Evolutionary conservation across 768 basidiomycete species (phyloP).

Genomic region (Collybia mongolica): DNA sequence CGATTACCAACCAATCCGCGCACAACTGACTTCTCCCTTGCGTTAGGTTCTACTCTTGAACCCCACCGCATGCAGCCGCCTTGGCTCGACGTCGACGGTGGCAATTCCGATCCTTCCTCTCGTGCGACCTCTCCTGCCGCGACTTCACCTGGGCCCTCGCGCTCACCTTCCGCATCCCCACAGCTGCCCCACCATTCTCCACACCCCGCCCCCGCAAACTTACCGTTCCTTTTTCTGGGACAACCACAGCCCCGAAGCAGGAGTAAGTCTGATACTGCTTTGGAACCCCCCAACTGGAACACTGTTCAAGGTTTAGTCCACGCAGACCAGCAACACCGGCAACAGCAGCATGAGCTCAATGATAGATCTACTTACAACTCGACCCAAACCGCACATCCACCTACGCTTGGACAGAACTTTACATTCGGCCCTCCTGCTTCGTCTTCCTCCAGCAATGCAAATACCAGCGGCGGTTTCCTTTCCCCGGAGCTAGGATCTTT

Average conservation of each 20-base stretch:
- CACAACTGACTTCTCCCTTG: background rate
- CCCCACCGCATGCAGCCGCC: background rate
- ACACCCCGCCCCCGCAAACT: conserved; percentile 2
- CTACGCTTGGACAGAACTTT: conserved; percentile 24
- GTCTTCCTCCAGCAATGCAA: conserved; percentile 1
- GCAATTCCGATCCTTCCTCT: conserved; percentile 14
- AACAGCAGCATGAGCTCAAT: conserved; percentile 8
- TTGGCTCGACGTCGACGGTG: conserved; percentile 12
- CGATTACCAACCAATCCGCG: background rate
- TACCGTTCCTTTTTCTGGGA: conserved; percentile 26
- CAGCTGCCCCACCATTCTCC: conserved; percentile 5
- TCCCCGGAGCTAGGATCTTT: conserved; percentile 21
- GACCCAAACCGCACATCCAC: conserved; percentile 6
- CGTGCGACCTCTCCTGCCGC: conserved; percentile 18
- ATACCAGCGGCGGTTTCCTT: conserved; percentile 20
- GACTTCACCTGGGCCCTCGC: conserved; percentile 25
- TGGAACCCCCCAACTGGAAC: conserved; percentile 57
- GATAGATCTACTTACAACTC: no score
- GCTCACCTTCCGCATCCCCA: conserved; percentile 20
- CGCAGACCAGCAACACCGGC: conserved; percentile 23
- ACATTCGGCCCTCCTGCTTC: conserved; percentile 25
- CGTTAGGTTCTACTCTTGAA: background rate
- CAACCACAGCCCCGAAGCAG: conserved; percentile 39
- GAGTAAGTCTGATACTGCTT: conserved; percentile 60
- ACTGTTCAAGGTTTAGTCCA: conserved; percentile 22